Base-by-base conservation (phyloP, 805 yeast genomes). In the Starmerella bombi region DNA sequence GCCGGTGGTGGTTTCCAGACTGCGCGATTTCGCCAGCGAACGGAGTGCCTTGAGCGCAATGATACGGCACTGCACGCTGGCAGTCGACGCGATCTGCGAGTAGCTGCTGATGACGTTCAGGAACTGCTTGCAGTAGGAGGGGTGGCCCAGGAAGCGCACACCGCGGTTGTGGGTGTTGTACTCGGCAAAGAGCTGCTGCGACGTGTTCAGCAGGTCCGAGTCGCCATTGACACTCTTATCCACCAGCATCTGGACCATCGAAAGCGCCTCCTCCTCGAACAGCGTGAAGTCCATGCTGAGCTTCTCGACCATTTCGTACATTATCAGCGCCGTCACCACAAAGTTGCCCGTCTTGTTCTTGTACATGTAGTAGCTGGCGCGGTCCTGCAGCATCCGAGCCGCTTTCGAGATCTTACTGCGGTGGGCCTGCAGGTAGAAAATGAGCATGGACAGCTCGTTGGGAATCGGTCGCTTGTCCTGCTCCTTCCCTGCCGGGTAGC, bases 381-480 rank as follows among this genome's bases (percentile, higher is more conserved):
- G 77, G 50, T 69, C 72, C 38, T 70, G 69, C 38, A 88, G 59
- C 56, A 77, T 82, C 4, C 64, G 63, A 19, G 84, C 80, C 17
- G 88, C 94, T 54, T 88, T 88, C 51, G 82, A 91, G 47, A 91
- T 66, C 58, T 91, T 88, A 25, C 84, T 78, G 41, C 95, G 69
- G 52, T 96, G 69, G 3, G 95, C 79, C 31, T 93, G 77, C 17
- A 94, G 94, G 59, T 88, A 88, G 65, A 80, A 88, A 25, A 88
- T 63, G 50, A 88, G 67, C 56, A 85, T 84, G 44, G 93, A 79
- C 35, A 93, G 69, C 58, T 91, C 97, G 17, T 93, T 83, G 2
- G 93, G 75, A 58, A 88, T 86, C 14, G 98, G 94, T 53, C 80
- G 78, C 63, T 86, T 86, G 55, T 86, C 97, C 5, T 71, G 70